Conservation (phyloP, 805 yeast species). For the Pichia nanzhaoensis region DNA sequence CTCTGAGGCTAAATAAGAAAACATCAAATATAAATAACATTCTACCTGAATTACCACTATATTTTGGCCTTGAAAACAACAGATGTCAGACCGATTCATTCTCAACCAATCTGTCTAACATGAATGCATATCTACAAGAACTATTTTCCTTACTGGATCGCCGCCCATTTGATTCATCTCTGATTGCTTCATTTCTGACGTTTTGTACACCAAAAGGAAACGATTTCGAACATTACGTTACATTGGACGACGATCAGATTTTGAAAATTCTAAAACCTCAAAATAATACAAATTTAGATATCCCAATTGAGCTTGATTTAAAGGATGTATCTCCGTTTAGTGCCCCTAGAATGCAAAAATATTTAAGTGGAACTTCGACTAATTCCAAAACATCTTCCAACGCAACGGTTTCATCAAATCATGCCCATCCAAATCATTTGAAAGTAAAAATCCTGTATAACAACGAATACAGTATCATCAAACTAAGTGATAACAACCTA, state of each 20-base stretch:
- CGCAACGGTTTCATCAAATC: neutral
- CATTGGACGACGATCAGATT: slow-evolving; percentile 19
- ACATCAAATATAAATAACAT: slow-evolving; percentile 16
- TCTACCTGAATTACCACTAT: slow-evolving; percentile 41
- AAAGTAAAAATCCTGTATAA: slow-evolving; percentile 14
- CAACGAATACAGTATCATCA: slow-evolving; percentile 16
- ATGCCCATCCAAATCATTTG: neutral
- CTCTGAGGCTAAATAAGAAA: slow-evolving; percentile 15
- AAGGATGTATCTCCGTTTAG: neutral
- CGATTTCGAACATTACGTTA: slow-evolving; percentile 27
- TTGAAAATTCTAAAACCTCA: slow-evolving; percentile 10
- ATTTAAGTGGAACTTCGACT: neutral
- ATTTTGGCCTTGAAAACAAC: slow-evolving; percentile 34
- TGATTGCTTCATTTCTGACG: neutral
- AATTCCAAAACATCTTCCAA: neutral
- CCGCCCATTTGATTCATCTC: neutral
- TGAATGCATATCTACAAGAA: slow-evolving; percentile 35
- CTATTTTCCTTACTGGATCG: slow-evolving; percentile 13
- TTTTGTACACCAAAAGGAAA: slow-evolving; percentile 5
- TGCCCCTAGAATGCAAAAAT: neutral
- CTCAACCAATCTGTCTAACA: slow-evolving; percentile 19
- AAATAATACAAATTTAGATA: neutral
- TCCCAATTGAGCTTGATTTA: neutral
- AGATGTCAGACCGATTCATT: neutral
- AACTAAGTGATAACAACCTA: neutral